Conservation (phyloP, 805 yeast species). For the Metahyphopichia silvanorum region DNA sequence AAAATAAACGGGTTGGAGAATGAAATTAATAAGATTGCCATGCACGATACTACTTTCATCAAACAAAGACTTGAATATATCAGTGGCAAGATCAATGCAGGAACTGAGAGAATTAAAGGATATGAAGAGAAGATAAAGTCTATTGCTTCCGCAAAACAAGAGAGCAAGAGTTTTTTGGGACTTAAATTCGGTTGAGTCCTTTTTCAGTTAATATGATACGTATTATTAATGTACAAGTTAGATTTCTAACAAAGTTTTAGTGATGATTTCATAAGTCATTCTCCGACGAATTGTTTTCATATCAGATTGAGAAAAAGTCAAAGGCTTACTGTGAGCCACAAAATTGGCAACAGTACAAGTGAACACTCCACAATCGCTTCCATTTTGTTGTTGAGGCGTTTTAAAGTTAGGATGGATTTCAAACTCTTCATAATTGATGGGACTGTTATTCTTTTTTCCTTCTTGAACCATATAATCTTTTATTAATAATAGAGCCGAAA, state of each 20-base stretch:
- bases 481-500: conserved; percentile 42
- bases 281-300: conserved; percentile 64
- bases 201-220: no score
- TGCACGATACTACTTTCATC: conserved; percentile 52
- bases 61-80: conserved; percentile 63
- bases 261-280: conserved; percentile 62
- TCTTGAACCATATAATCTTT: conserved; percentile 67
- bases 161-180: conserved; percentile 7
- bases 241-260: conserved; percentile 26
- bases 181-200: no score
- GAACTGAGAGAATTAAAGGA: conserved; percentile 43
- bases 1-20: conserved; percentile 66
- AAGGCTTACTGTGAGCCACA: conserved; percentile 46
- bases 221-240: no score
- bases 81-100: conserved; percentile 59
- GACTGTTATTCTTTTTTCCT: conserved; percentile 45
- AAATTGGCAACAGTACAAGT: conserved; percentile 74
- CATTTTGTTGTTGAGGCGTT: conserved; percentile 85
- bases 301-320: conserved; percentile 62
- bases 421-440: conserved; percentile 17
- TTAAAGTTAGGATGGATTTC: conserved; percentile 19
- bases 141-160: conserved; percentile 10
- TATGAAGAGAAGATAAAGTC: conserved; percentile 27
- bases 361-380: conserved; percentile 94
- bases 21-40: conserved; percentile 61